Evolutionary conservation across 768 basidiomycete species (phyloP).

Genomic region (Auricularia sp.): DNA sequence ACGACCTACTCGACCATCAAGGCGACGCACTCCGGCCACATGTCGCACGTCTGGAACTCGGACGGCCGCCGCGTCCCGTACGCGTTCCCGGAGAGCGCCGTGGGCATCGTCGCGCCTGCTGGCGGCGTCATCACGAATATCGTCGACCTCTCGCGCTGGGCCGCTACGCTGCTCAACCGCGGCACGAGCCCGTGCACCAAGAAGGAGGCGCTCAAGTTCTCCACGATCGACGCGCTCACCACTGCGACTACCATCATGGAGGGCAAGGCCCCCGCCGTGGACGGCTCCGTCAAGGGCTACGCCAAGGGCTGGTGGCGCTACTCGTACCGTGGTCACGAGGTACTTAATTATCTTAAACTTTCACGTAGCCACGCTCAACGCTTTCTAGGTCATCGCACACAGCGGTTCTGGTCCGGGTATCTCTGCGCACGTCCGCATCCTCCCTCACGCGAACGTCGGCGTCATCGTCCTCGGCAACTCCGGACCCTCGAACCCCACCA

Average conservation of each 20-base stretch:
- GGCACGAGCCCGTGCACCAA: constrained; percentile 25
- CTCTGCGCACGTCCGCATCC: constrained; percentile 21
- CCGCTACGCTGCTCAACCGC: constrained; percentile 23
- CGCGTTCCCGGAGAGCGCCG: constrained; percentile 20
- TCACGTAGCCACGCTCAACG: too few relatives aligned
- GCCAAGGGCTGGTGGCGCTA: constrained; percentile 34
- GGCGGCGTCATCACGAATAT: constrained; percentile 34
- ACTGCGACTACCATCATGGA: constrained; percentile 17
- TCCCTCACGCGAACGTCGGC: constrained; percentile 29
- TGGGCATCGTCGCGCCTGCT: constrained; percentile 25
- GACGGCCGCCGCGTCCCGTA: constrained; percentile 25
- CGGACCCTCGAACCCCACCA: constrained; percentile 10
- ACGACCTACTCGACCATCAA: constrained; percentile 29
- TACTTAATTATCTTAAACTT: constrained; percentile 10
- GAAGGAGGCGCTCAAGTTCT: constrained; percentile 23
- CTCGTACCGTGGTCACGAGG: constrained; percentile 33
- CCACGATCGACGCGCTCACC: constrained; percentile 22
- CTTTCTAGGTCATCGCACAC: constrained; percentile 26
- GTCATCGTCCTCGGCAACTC: constrained; percentile 27
- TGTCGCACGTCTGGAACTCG: constrained; percentile 26
- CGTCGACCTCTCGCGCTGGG: constrained; percentile 30
- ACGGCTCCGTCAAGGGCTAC: constrained; percentile 27
- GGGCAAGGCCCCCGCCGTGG: constrained; percentile 7
- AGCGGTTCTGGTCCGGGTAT: constrained; percentile 27
- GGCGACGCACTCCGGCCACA: constrained; percentile 24